A percentile compares a stretch with the other conserved stretches of the same genome.
These are phyloP conservation scores for Gossypium trilobum DNA, from an alignment of 441 rosid species.

Conservation along the genomic window DNA sequence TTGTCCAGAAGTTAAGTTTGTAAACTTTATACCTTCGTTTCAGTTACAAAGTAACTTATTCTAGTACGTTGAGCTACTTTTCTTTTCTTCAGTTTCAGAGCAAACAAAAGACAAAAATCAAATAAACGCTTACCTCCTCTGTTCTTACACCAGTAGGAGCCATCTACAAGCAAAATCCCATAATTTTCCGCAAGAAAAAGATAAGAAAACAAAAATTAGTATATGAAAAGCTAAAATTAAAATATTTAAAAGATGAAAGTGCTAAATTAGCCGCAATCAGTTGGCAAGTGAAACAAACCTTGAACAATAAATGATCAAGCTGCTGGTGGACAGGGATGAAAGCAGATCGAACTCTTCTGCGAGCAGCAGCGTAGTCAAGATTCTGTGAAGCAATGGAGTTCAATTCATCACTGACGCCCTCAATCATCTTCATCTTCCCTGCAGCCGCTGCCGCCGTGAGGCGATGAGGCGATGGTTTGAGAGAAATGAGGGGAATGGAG, in stretches of 20 bases:
- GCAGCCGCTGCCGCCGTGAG: not conserved
- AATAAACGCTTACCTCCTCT: constrained; percentile 46
- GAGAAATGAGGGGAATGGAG: not conserved
- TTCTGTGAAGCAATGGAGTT: constrained; percentile 56
- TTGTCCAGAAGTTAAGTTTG: not conserved
- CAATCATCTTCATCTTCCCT: constrained; percentile 24
- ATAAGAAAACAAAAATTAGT: constrained; percentile 1
- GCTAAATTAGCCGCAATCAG: not conserved
- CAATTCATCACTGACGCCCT: constrained; percentile 56
- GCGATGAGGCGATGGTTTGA: not conserved
- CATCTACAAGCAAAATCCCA: constrained; percentile 31
- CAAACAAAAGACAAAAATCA: not conserved
- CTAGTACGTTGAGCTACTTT: not conserved
- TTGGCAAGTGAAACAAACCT: constrained; percentile 33
- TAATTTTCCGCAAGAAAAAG: not conserved
- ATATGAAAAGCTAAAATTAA: not conserved
- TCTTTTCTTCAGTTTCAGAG: not conserved
- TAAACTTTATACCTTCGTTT: not conserved
- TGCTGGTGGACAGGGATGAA: constrained; percentile 48
- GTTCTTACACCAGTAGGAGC: constrained; percentile 69
- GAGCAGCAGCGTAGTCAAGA: constrained; percentile 64
- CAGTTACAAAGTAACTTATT: not conserved
- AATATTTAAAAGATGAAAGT: not conserved
- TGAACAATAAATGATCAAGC: constrained; percentile 79
- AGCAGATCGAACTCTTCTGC: constrained; percentile 68